A percentile compares a stretch with the other conserved stretches of the same genome.
These are phyloP conservation scores for Suillus alpinus DNA, from an alignment of 768 basidiomycete genomes.

Conservation along the genomic window DNA sequence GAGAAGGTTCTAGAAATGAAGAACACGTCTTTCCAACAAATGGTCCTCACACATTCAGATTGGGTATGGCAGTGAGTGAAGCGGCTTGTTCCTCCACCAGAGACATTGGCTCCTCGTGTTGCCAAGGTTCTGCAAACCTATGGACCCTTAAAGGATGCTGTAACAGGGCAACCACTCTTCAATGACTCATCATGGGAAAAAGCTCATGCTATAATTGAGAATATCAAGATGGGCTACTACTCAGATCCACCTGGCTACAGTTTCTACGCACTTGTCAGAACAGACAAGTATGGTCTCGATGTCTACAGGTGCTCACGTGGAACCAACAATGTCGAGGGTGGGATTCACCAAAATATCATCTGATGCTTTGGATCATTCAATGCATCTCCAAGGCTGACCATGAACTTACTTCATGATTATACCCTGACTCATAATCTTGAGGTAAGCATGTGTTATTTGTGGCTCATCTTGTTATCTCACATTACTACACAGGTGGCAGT, in stretches of 20 bases:
- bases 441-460: slow-evolving; percentile 3
- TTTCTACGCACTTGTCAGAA: slow-evolving; percentile 17
- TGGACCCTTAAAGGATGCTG: slow-evolving; percentile 33
- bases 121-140: slow-evolving; percentile 26
- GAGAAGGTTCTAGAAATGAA: not conserved
- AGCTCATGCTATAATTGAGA: slow-evolving; percentile 27
- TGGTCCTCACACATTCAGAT: slow-evolving; percentile 9
- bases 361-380: slow-evolving; percentile 12
- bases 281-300: slow-evolving; percentile 14
- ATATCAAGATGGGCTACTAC: slow-evolving; percentile 23
- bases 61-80: slow-evolving; percentile 29
- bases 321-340: slow-evolving; percentile 35
- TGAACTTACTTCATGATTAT: slow-evolving; percentile 22
- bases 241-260: slow-evolving; percentile 33
- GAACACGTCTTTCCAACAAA: slow-evolving; percentile 4
- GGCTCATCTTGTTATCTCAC: not conserved
- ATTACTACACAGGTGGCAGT: slow-evolving; percentile 15
- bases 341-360: slow-evolving; percentile 31
- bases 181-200: slow-evolving; percentile 26
- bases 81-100: slow-evolving; percentile 30
- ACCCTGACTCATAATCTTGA: slow-evolving; percentile 25
- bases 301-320: slow-evolving; percentile 21
- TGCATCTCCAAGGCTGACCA: slow-evolving; percentile 19
- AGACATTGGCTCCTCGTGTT: slow-evolving; percentile 27
- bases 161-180: slow-evolving; percentile 29